Evolutionary conservation across 139 green algal genomes (phyloP).

Genomic region (Tetraselmis striata): DNA sequence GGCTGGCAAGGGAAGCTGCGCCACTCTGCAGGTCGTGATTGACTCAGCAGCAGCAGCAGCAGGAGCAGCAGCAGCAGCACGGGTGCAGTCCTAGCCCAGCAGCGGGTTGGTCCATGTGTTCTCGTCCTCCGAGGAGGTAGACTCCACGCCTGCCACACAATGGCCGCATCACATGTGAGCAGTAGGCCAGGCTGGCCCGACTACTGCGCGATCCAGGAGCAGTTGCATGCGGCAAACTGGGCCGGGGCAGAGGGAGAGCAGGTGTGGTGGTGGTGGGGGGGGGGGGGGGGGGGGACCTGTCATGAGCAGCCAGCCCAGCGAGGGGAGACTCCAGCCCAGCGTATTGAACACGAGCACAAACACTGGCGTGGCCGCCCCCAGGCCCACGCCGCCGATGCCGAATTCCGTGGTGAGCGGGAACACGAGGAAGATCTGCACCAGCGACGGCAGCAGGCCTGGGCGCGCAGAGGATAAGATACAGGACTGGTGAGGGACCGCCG

Average conservation of each 20-base stretch:
- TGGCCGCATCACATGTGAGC: not conserved
- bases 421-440: slow-evolving; percentile 9
- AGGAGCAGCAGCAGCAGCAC: no score
- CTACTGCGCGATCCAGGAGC: no score
- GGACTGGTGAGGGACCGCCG: no score
- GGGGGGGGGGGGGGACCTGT: not conserved
- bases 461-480: not conserved
- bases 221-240: no score
- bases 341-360: slow-evolving; percentile 14
- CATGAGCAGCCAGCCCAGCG: not conserved
- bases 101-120: not conserved
- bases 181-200: no score
- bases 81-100: not conserved
- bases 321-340: slow-evolving; percentile 1
- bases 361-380: not conserved
- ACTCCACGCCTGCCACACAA: not conserved
- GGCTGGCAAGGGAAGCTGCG: no score
- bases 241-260: no score
- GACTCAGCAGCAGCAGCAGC: no score
- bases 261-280: not conserved
- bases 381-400: slow-evolving; percentile 1
- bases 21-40: no score
- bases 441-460: not conserved
- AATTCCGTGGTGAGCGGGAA: not conserved
- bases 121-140: not conserved